Evolutionary conservation across 1,284 basidiomycete genomes (phyloP), one percentile per base, ranked within the genome.

Genomic region (Cryptococcus wingfieldii): DNA sequence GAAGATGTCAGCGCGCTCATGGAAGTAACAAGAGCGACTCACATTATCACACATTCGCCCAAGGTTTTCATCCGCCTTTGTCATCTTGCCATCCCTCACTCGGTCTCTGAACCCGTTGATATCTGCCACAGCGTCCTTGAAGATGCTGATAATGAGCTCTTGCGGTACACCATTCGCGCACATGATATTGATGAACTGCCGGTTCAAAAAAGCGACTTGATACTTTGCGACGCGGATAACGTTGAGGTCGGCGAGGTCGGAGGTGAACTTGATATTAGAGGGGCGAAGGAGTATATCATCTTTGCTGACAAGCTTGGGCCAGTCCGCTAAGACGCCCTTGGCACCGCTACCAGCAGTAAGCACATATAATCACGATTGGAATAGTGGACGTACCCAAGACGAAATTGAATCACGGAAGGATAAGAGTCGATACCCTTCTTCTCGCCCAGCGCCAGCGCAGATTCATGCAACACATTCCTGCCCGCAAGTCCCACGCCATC

Each of bases 101-200:
- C 75, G 54, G 6, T 58, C 47, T 4, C 58, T 56, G 4, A 76
- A 54, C 1, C 70, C 74, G 44, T 65, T 62, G 48, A 74, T 67
- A n/a, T 59, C 55, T 3, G 46, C 47, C 4, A 76, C 65, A 16
- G 69, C 66, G 3, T 64, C 52, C 7, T 62, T 18, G 54, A 78
- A 76, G 18, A 73, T 58, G 9, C 67, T 58, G 3, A 69, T 55
- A 46, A 78, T 68, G 12, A 75, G 59, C 5, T 58, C 27, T 28
- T 69, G 60, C 0, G 72, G 68, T 0, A 77, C 65, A 2, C 75
- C 75, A 19, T 73, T 68, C 0, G 71, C 68, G 5, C 61, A 67
- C 67, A 77, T 72, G 54, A 78, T 71, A 41, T 74, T 71, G 64
- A 77, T 76, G 59, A 76, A 77, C 54, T 78, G 76, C 12, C 77